A percentile compares a stretch with the other conserved stretches of the same genome.
Evolutionary conservation across 2,329 filamentous ascomycete species (phyloP).

Genomic region (Incumbomyces lentus): DNA sequence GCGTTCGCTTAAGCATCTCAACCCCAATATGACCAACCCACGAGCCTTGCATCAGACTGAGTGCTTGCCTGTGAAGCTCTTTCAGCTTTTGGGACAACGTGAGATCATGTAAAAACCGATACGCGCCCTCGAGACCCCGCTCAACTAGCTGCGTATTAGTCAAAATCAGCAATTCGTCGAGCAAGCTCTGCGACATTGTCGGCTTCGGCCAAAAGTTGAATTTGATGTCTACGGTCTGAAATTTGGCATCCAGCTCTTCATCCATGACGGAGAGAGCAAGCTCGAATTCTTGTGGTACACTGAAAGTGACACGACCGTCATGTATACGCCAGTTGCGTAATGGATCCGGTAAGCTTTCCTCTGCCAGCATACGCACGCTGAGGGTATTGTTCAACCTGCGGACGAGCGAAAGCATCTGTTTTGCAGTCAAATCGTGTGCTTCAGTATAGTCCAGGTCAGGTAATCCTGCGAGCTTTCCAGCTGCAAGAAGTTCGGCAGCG

Average conservation of each 20-base stretch:
- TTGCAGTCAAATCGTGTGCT: slow-evolving; percentile 57
- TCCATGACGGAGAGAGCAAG: slow-evolving; percentile 84
- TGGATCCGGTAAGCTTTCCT: slow-evolving; percentile 70
- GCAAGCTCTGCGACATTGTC: slow-evolving; percentile 54
- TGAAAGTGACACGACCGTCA: slow-evolving; percentile 84
- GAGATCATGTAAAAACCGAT: slow-evolving; percentile 77
- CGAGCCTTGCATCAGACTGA: slow-evolving; percentile 54
- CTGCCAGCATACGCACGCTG: slow-evolving; percentile 69
- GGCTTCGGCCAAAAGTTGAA: slow-evolving; percentile 66
- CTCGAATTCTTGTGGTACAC: slow-evolving; percentile 74
- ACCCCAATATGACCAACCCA: slow-evolving; percentile 73
- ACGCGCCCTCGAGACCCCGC: slow-evolving; percentile 68
- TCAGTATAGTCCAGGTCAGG: slow-evolving; percentile 73
- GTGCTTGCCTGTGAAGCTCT: slow-evolving; percentile 67
- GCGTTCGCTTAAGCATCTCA: slow-evolving; percentile 67
- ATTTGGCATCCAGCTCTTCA: slow-evolving; percentile 71
- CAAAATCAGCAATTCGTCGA: slow-evolving; percentile 56
- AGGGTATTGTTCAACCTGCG: slow-evolving; percentile 75
- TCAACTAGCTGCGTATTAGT: slow-evolving; percentile 61
- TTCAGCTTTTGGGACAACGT: slow-evolving; percentile 83
- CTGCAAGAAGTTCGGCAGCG: slow-evolving; percentile 73
- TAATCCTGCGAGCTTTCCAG: slow-evolving; percentile 66
- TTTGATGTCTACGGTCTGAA: slow-evolving; percentile 88
- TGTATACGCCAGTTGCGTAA: slow-evolving; percentile 69
- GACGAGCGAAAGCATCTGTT: slow-evolving; percentile 63